Base-by-base conservation (phyloP, 2,329 filamentous ascomycete species). In the Rugonectria rugulosa region DNA sequence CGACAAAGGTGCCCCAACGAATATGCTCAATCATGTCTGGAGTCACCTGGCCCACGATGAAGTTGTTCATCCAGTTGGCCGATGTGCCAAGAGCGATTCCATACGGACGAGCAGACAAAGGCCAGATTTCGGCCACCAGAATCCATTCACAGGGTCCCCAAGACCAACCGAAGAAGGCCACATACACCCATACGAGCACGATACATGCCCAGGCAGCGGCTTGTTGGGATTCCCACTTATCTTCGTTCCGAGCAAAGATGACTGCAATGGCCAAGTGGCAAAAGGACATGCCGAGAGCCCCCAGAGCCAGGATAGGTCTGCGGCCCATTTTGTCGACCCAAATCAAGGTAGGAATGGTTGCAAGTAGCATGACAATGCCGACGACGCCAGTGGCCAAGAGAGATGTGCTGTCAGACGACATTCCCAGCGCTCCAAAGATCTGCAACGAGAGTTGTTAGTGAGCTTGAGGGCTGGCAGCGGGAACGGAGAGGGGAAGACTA, bases 41-140 rank as follows among this genome's bases (percentile, higher is more conserved):
- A 15, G 44, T 47, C 3, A 31, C 36, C 32, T 36, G 19, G 9
- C 44, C 44, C 8, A 47, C 36, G 4, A 47, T 23, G n/a, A 47
- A 47, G 32, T 47, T 47, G 15, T 37, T 36, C 44, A 47, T 47
- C 31, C 32, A 47, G 32, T 47, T 47, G 2, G 44, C 36, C 2
- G 44, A 47, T 6, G 44, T 31, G 10, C 34, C 32, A 29, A 47
- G 31, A n/a, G 44, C 44, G 8, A 47, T 31, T 27, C 44, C 44
- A 20, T 31, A 32, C 9, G 44, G 36, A 36, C 43, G 44, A 21
- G 38, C 29, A 4, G 44, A 46, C 29, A 34, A 34, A 8, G 43
- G 43, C 29, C 34, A 46, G 26, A 46, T 4, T 23, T 47, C 44
- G 15, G 34, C 29, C 2, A 32, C 21, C 31, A 47, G n/a, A 15